These are phyloP conservation scores for Geotrichum candidum DNA, from an alignment of 1,139 yeast genomes.

Conservation along the genomic window DNA sequence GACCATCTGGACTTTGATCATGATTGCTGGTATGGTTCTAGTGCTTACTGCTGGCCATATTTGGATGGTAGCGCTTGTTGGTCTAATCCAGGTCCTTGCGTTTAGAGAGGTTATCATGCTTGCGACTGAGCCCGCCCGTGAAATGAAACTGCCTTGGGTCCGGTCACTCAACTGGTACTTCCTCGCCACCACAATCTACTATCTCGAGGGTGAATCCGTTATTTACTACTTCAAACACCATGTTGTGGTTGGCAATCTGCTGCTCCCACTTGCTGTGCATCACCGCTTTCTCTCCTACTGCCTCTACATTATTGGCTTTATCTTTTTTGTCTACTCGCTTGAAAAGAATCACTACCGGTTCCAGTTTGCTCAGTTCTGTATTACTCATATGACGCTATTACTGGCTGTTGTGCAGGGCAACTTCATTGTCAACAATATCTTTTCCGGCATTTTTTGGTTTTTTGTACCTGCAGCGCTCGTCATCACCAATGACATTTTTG, in stretches of 20 bases:
- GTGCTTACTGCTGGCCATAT: slow-evolving; percentile 83
- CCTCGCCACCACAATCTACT: slow-evolving; percentile 70
- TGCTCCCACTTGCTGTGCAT: slow-evolving; percentile 49
- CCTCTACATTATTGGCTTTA: slow-evolving; percentile 80
- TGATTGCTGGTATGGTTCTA: slow-evolving; percentile 70
- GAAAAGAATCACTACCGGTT: slow-evolving; percentile 84
- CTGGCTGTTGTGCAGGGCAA: slow-evolving; percentile 93
- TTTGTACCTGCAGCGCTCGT: slow-evolving; percentile 86
- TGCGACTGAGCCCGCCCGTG: slow-evolving; percentile 81
- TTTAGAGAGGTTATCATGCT: slow-evolving; percentile 82
- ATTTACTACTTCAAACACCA: slow-evolving; percentile 54
- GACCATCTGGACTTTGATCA: slow-evolving; percentile 87
- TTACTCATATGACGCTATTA: slow-evolving; percentile 88
- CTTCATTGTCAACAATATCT: slow-evolving; percentile 80
- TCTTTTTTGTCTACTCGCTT: slow-evolving; percentile 81
- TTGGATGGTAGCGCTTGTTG: slow-evolving; percentile 66
- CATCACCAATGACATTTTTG: slow-evolving; percentile 90
- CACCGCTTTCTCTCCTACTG: slow-evolving; percentile 83
- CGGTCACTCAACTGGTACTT: slow-evolving; percentile 81
- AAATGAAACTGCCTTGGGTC: slow-evolving; percentile 76
- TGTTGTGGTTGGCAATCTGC: slow-evolving; percentile 40
- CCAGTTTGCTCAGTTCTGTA: slow-evolving; percentile 90
- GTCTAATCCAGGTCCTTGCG: slow-evolving; percentile 70
- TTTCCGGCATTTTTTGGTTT: slow-evolving; percentile 93
- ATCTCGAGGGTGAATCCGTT: slow-evolving; percentile 79